These are phyloP conservation scores for Iris pallida DNA, from an alignment of 116 monocot species.

Conservation along the genomic window DNA sequence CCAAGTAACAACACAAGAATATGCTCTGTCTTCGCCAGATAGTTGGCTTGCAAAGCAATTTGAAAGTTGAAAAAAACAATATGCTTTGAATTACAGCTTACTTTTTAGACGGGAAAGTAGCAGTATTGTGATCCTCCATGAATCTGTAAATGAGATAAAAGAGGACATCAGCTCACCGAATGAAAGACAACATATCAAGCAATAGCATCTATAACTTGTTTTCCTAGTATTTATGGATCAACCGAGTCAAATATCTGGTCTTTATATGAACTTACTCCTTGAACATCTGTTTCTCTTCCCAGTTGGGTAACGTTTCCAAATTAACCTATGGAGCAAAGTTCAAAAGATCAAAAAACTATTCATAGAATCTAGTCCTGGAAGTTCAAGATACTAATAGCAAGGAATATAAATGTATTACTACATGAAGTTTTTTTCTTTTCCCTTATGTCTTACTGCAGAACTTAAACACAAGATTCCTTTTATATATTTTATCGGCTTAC, in stretches of 20 bases:
- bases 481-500: no score
- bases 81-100: conserved; percentile 20
- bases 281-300: conserved; percentile 99
- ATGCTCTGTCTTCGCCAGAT: no score
- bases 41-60: no score
- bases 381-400: no score
- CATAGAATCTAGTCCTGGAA: no score
- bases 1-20: no score
- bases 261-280: conserved; percentile 69
- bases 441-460: no score
- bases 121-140: conserved; percentile 99
- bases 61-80: no score
- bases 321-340: conserved; percentile 54
- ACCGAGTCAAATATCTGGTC: background rate
- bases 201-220: background rate
- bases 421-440: no score
- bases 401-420: no score
- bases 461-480: no score
- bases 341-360: conserved; percentile 3
- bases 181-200: background rate
- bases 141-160: conserved; percentile 42
- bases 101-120: conserved; percentile 99
- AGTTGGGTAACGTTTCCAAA: conserved; percentile 82
- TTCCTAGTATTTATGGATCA: background rate
- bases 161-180: background rate